A percentile compares a stretch with the other conserved stretches of the same genome.
phyloP scores from a whole-genome alignment of 208 protist species.

The Crithidia sp. region DNA sequence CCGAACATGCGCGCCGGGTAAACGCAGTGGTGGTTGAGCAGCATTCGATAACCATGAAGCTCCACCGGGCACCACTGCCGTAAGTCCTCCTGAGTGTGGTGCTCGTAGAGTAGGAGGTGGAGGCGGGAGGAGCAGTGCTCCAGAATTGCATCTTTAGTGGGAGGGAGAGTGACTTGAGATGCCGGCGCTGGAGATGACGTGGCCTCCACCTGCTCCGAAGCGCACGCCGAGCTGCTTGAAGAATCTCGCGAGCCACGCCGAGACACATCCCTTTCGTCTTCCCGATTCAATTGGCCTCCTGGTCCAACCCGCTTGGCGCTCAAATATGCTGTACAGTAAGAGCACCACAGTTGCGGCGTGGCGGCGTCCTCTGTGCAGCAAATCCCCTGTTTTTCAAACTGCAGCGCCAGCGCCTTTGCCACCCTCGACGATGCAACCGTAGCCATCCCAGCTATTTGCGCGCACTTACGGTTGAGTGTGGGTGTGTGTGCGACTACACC shows the following conservation, averaged over 20 bases:
- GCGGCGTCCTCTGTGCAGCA: slow-evolving; percentile 14
- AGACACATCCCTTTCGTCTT: neutral
- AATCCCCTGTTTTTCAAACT: slow-evolving; percentile 35
- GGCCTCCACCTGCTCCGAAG: neutral
- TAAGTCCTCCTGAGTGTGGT: slow-evolving; percentile 33
- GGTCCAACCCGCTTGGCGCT: neutral
- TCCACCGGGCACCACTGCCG: slow-evolving; percentile 72
- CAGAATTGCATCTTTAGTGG: slow-evolving; percentile 34
- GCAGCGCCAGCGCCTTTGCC: slow-evolving; percentile 22
- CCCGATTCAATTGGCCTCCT: neutral
- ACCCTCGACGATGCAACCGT: neutral
- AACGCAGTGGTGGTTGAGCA: slow-evolving; percentile 83
- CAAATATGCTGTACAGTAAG: slow-evolving; percentile 23
- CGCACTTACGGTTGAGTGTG: no score
- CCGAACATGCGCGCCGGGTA: slow-evolving; percentile 78
- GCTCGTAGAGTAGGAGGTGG: slow-evolving; percentile 65
- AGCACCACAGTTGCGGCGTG: slow-evolving; percentile 26
- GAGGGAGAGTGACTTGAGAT: slow-evolving; percentile 22
- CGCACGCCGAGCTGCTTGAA: neutral
- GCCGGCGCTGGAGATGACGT: neutral
- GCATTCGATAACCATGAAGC: slow-evolving; percentile 65
- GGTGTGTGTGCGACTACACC: no score
- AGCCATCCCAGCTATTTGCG: neutral
- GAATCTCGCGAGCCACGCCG: neutral
- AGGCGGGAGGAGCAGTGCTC: slow-evolving; percentile 59